These are phyloP conservation scores for Hypoxylon intermedium DNA, from an alignment of 495 filamentous ascomycete genomes.

Conservation along the genomic window DNA sequence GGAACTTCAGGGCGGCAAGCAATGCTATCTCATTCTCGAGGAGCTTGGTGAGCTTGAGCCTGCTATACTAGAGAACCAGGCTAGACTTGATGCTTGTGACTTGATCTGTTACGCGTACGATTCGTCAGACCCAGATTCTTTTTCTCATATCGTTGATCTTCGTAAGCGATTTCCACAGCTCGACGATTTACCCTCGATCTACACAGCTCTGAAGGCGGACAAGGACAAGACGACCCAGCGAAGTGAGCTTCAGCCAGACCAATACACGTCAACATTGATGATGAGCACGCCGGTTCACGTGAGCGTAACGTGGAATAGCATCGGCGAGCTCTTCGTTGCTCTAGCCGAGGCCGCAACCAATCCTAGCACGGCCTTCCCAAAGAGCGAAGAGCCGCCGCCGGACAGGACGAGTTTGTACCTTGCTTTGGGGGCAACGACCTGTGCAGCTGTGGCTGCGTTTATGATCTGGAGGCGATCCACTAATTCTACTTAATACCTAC, in stretches of 20 bases:
- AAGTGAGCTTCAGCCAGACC: slow-evolving; percentile 88
- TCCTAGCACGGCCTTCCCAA: slow-evolving; percentile 86
- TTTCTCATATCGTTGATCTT: slow-evolving; percentile 85
- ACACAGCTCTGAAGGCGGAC: slow-evolving; percentile 92
- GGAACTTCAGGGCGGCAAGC: slow-evolving; percentile 92
- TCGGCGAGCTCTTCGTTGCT: slow-evolving; percentile 87
- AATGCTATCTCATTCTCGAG: slow-evolving; percentile 94
- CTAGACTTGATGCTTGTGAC: slow-evolving; percentile 91
- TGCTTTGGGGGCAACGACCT: slow-evolving; percentile 79
- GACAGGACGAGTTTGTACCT: slow-evolving; percentile 87
- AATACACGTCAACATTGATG: slow-evolving; percentile 79
- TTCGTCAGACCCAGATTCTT: slow-evolving; percentile 93
- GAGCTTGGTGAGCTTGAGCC: slow-evolving; percentile 96
- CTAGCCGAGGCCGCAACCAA: slow-evolving; percentile 88
- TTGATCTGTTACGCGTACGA: slow-evolving; percentile 96
- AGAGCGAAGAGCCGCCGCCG: slow-evolving; percentile 78
- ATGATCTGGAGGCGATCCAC: slow-evolving; percentile 69
- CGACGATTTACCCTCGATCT: slow-evolving; percentile 86
- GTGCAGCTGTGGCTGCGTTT: slow-evolving; percentile 79
- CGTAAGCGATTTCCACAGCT: slow-evolving; percentile 79
- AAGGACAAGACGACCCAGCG: slow-evolving; percentile 92
- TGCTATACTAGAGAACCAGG: slow-evolving; percentile 88
- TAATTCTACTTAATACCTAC: slow-evolving; percentile 41
- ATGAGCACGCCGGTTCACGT: slow-evolving; percentile 92
- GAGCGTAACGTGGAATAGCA: slow-evolving; percentile 87